Conservation (phyloP, 495 filamentous ascomycete genomes). For the Penicillium roqueforti region DNA sequence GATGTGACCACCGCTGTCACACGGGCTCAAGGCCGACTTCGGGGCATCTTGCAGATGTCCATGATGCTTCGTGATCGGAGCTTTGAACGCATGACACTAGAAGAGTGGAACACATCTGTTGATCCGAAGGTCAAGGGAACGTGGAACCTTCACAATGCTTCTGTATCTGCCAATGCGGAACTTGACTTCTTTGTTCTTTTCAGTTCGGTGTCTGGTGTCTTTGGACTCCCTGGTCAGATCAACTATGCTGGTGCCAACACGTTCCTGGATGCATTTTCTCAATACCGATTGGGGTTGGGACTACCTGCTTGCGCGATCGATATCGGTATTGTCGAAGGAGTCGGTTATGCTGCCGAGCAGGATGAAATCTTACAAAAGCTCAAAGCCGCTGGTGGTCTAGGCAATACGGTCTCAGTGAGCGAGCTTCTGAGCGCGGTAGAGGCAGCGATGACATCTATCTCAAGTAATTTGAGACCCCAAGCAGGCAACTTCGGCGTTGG, state of each 20-base stretch:
- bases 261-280: constrained; percentile 35
- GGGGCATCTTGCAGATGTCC: constrained; percentile 34
- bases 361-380: constrained; percentile 7
- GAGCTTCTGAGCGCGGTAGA: not conserved
- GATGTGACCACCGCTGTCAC: constrained; percentile 19
- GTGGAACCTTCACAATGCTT: constrained; percentile 54
- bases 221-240: constrained; percentile 22
- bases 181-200: constrained; percentile 51
- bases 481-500: constrained; percentile 10
- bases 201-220: constrained; percentile 32
- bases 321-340: constrained; percentile 31
- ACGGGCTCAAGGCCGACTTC: constrained; percentile 14
- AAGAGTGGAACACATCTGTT: constrained; percentile 33
- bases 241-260: constrained; percentile 40
- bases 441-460: not conserved
- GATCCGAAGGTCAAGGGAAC: constrained; percentile 45
- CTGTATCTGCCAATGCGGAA: constrained; percentile 17
- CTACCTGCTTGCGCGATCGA: constrained; percentile 27
- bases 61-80: constrained; percentile 33
- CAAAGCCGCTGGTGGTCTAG: not conserved
- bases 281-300: constrained; percentile 23
- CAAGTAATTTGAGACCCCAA: not conserved
- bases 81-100: constrained; percentile 38
- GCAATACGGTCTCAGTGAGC: not conserved
- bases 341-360: constrained; percentile 31